Percentiles rank a stretch among this genome's conserved stretches.
Evolutionary conservation across 352 stramenopile species (phyloP).

Genomic region (Pythium guiyangense): DNA sequence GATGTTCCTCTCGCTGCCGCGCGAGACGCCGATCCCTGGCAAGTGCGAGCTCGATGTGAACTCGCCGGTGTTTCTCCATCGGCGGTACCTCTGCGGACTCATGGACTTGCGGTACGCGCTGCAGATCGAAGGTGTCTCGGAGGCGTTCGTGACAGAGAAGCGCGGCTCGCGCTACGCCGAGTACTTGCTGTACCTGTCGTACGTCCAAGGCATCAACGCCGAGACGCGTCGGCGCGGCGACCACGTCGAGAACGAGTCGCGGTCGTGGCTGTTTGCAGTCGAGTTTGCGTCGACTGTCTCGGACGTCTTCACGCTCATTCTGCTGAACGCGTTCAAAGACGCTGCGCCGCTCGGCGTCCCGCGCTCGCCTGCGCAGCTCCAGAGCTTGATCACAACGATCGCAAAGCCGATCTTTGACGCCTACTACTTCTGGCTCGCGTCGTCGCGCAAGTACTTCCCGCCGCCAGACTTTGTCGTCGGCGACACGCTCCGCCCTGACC

Average conservation of each 20-base stretch:
- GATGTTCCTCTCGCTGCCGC: constrained; percentile 45
- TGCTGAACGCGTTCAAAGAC: constrained; percentile 75
- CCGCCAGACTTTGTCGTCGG: constrained; percentile 49
- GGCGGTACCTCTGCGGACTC: constrained; percentile 95
- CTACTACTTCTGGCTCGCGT: constrained; percentile 81
- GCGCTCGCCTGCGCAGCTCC: constrained; percentile 7
- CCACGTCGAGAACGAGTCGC: constrained; percentile 74
- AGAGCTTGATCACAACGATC: constrained; percentile 45
- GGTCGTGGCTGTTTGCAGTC: constrained; percentile 77
- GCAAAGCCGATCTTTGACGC: constrained; percentile 65
- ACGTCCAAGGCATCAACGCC: constrained; percentile 69
- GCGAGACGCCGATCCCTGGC: constrained; percentile 53
- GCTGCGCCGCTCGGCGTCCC: constrained; percentile 14
- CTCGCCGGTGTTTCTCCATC: constrained; percentile 90
- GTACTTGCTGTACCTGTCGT: constrained; percentile 73
- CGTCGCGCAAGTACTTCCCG: constrained; percentile 74
- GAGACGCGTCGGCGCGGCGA: constrained; percentile 60
- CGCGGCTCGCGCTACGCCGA: constrained; percentile 42
- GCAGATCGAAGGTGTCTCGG: constrained; percentile 95
- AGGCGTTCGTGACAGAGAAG: constrained; percentile 83
- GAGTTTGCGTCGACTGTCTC: constrained; percentile 83
- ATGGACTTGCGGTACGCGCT: constrained; percentile 97
- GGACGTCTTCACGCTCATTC: constrained; percentile 75
- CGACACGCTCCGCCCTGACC: constrained; percentile 43
- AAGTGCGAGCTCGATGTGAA: constrained; percentile 75